Evolutionary conservation across 2,329 filamentous ascomycete genomes (phyloP), one percentile per base, ranked within the genome.

Genomic region (Plenodomus tracheiphilus): DNA sequence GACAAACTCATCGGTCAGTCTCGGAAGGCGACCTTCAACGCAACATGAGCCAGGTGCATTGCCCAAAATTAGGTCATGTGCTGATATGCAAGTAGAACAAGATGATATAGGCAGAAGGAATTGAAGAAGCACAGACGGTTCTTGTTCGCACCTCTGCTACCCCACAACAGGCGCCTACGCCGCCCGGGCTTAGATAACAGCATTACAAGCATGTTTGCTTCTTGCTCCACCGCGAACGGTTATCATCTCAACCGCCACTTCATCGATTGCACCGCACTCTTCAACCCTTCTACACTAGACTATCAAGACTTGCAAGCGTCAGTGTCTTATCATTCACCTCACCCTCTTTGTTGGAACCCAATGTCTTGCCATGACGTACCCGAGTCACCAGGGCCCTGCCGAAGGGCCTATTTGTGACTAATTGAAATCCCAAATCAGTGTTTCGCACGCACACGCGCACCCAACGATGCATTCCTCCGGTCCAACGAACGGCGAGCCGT

Each of bases 131-230:
- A 19, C 13, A 20, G 35, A 11, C 2, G 39, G 42, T 11, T 16
- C 15, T 15, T 32, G 28, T 8, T 32, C 4, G 22, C 19, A 36
- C 30, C 16, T 34, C 40, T 20, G 11, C 18, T 51, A 54, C 58
- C 59, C 59, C 59, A 60, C 59, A 54, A 49, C 53, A 46, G 13
- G 13, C 53, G 44, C 49, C 48, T 45, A 17, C 10, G n/a, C 19
- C 16, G 50, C 17, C 61, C 61, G 60, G 56, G 61, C 59, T 53
- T 53, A 40, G 46, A 49, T 59, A 62, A 64, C 49, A 28, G 28
- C 39, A 62, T 63, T 58, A 59, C 51, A n/a, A n/a, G n/a, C n/a
- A 51, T 51, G 44, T 49, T 54, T 53, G 45, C 46, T 47, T 58
- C 43, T 51, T 41, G 39, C 9, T 41, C 17, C 19, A 43, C 35